Conservation (phyloP, 768 basidiomycete species). For the Clavaria fumosa region DNA sequence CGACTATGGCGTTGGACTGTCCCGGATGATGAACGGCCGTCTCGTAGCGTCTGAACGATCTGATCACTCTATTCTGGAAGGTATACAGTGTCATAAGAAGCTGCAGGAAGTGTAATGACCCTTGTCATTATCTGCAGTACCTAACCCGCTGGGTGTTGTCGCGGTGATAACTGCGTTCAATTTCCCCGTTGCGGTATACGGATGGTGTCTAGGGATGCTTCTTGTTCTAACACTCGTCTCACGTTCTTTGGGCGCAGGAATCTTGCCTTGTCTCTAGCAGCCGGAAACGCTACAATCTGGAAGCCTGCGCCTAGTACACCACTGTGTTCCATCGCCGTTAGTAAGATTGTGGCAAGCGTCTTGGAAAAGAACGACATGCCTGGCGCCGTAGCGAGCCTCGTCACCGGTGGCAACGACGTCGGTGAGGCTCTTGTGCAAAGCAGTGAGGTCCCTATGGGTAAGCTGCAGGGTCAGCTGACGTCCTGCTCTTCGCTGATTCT, state of each 20-base stretch:
- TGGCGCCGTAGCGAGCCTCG: constrained; percentile 69
- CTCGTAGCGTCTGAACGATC: constrained; percentile 80
- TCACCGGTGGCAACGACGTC: constrained; percentile 68
- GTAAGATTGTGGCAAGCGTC: constrained; percentile 66
- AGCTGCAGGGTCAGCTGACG: constrained; percentile 8
- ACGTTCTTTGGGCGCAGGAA: constrained; percentile 66
- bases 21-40: constrained; percentile 87
- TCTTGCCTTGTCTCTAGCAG: constrained; percentile 70
- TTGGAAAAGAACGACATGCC: constrained; percentile 73
- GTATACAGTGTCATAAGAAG: constrained; percentile 22
- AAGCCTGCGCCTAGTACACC: constrained; percentile 88
- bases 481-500: constrained; percentile 1
- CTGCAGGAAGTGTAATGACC: constrained; percentile 9
- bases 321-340: constrained; percentile 81
- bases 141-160: constrained; percentile 69
- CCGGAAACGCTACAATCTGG: constrained; percentile 91
- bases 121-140: constrained; percentile 35
- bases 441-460: constrained; percentile 64
- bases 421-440: constrained; percentile 71
- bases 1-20: constrained; percentile 87
- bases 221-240: no score
- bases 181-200: constrained; percentile 89
- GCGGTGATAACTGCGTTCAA: constrained; percentile 87
- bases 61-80: constrained; percentile 84
- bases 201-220: no score